Conservation (phyloP, 2,329 filamentous ascomycete species). For the Colletotrichum chlorophyti region DNA sequence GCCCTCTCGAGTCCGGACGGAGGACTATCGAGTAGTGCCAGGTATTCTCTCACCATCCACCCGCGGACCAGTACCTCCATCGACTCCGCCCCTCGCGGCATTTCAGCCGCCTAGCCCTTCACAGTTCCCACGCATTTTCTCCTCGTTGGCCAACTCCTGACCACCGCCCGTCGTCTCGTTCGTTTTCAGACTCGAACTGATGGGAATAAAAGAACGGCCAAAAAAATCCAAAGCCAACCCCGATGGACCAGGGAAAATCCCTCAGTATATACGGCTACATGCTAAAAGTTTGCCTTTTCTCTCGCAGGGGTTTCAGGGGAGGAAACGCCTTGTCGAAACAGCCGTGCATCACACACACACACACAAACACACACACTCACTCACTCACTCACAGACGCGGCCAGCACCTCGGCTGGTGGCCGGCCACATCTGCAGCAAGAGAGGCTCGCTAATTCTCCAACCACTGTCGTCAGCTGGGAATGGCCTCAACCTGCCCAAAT, state of each 20-base stretch:
- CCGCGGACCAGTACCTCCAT: background rate
- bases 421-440: no score
- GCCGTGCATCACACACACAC: no score
- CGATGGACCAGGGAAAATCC: background rate
- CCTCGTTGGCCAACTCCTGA: background rate
- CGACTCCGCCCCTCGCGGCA: background rate
- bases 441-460: no score
- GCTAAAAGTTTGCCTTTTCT: no score
- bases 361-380: no score
- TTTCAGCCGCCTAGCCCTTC: conserved; percentile 23
- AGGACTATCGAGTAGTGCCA: background rate
- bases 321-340: no score
- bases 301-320: no score
- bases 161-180: background rate
- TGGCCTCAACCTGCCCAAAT: conserved; percentile 10
- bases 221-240: background rate
- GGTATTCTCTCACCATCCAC: background rate
- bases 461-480: no score
- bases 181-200: background rate
- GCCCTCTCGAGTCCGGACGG: conserved; percentile 19
- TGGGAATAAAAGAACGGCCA: background rate
- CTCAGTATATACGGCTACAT: no score
- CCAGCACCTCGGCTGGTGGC: no score
- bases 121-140: background rate
- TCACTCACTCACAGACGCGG: no score